A percentile compares a stretch with the other conserved stretches of the same genome.
Conservation (phyloP, 2,329 filamentous ascomycete genomes). For the Pseudocercospora musae region DNA sequence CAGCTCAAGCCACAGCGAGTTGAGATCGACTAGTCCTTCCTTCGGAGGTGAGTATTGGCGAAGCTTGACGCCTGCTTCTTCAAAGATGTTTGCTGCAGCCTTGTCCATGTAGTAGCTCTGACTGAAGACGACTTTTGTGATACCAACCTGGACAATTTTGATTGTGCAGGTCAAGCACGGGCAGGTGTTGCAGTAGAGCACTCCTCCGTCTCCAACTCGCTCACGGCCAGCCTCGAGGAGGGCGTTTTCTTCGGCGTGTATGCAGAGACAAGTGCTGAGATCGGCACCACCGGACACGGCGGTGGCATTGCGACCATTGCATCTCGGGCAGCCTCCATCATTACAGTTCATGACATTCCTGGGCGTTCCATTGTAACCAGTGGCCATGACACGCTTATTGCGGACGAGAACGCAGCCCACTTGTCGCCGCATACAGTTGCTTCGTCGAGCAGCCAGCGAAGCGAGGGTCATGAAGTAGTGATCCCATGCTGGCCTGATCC, state of each 20-base stretch:
- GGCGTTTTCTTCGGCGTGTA: conserved; percentile 98
- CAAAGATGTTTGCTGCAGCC: conserved; percentile 72
- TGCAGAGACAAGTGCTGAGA: conserved; percentile 83
- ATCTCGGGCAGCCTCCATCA: conserved; percentile 83
- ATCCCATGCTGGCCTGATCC: conserved; percentile 89
- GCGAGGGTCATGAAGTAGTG: conserved; percentile 98
- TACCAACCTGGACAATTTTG: conserved; percentile 96
- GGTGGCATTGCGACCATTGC: conserved; percentile 57
- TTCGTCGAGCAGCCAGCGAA: conserved; percentile 80
- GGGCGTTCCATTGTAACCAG: conserved; percentile 97
- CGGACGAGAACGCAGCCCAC: conserved; percentile 92
- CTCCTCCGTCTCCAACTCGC: conserved; percentile 74
- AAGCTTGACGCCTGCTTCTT: conserved; percentile 76
- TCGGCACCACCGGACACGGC: conserved; percentile 64
- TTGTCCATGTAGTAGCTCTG: conserved; percentile 93
- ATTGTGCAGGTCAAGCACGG: conserved; percentile 97
- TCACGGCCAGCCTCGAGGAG: conserved; percentile 91
- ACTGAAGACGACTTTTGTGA: conserved; percentile 91
- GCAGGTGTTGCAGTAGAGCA: conserved; percentile 66
- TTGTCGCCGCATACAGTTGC: conserved; percentile 97
- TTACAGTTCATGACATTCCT: conserved; percentile 84
- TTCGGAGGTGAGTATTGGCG: conserved; percentile 74
- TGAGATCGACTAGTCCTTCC: conserved; percentile 28
- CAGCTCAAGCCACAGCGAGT: conserved; percentile 9
- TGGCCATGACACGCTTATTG: conserved; percentile 83